Conservation (phyloP, 495 filamentous ascomycete genomes). For the Neurospora sp. region DNA sequence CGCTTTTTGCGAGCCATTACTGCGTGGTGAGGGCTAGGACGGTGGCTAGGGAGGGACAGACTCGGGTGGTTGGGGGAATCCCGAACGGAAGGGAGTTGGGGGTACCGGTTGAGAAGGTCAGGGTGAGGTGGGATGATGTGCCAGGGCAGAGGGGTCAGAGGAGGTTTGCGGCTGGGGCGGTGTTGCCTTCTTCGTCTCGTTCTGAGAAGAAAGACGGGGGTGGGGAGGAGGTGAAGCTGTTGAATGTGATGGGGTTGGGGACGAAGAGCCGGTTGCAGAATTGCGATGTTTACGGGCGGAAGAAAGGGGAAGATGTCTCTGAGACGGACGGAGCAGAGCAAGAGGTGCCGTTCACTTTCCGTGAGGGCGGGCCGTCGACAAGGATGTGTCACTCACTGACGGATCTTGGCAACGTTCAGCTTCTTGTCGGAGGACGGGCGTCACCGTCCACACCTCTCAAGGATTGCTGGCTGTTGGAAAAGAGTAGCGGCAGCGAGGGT, state of each 20-base stretch:
- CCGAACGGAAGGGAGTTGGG: not conserved
- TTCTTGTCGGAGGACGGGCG: slow-evolving; percentile 69
- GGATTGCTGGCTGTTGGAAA: slow-evolving; percentile 64
- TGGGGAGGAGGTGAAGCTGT: slow-evolving; percentile 7
- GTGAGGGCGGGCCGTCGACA: slow-evolving; percentile 31
- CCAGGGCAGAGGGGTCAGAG: slow-evolving; percentile 27
- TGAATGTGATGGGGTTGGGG: slow-evolving; percentile 51
- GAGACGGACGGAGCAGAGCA: not conserved
- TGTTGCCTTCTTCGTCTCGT: slow-evolving; percentile 6
- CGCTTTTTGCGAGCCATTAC: slow-evolving; percentile 77
- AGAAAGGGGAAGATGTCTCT: not conserved
- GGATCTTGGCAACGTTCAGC: slow-evolving; percentile 36
- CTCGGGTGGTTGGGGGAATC: not conserved
- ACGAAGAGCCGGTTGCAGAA: slow-evolving; percentile 47
- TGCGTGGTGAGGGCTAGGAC: slow-evolving; percentile 60
- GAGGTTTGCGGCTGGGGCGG: slow-evolving; percentile 31
- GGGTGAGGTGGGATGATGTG: slow-evolving; percentile 18
- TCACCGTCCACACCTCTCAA: slow-evolving; percentile 56
- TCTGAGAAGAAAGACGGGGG: not conserved
- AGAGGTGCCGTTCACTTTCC: slow-evolving; percentile 11
- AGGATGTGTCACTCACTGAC: slow-evolving; percentile 76
- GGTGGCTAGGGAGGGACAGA: slow-evolving; percentile 1
- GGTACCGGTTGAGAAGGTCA: not conserved
- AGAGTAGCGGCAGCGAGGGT: slow-evolving; percentile 12
- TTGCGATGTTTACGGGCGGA: slow-evolving; percentile 46